Evolutionary conservation across 2,329 filamentous ascomycete species (phyloP), one percentile per base, ranked within the genome.

Genomic region (Sordariomycetes sp.): DNA sequence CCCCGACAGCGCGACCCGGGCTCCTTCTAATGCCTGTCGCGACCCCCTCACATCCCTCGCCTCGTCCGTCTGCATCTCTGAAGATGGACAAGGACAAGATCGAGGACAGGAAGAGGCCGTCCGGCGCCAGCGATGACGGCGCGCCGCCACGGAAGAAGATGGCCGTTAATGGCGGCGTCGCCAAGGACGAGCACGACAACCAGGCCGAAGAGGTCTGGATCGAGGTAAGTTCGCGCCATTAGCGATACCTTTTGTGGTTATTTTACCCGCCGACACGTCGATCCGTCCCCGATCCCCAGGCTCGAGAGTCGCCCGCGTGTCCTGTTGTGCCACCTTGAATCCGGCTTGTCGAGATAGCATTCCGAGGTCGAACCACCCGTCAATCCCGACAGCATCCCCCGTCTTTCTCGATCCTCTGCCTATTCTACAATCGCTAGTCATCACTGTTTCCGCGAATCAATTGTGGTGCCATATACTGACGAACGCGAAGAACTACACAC

Each of bases 81-180:
- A 96, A 94, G 83, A 60, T 61, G 60, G 61, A 62, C 52, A 62
- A 61, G 57, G 61, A 62, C 40, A 62, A 61, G 58, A 99, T 97
- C 93, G 94, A 99, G 82, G 94, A 97, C 80, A 90, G 94, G 83
- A 99, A 99, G 83, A 86, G 94, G 83, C 88, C 91, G 70, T 89
- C 91, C 70, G 81, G 83, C 74, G 88, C 87, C 70, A 78, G 83
- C 68, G 89, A 94, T 72, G 90, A 97, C 65, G 79, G 89, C 69
- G 89, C 88, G 64, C 93, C 93, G 64, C 92, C 93, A 24, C 88
- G 86, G 69, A 99, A 97, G 80, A 88, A 91, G 74, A 89, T 96
- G 72, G 89, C 90, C 59, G 82, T 93, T 64, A 97, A 96, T 79
- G 91, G 91, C 62, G 79, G 75, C 67, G 82, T 80, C 65, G 70